Conservation (phyloP, 2,329 filamentous ascomycete species). For the Exophiala xenobiotica region DNA sequence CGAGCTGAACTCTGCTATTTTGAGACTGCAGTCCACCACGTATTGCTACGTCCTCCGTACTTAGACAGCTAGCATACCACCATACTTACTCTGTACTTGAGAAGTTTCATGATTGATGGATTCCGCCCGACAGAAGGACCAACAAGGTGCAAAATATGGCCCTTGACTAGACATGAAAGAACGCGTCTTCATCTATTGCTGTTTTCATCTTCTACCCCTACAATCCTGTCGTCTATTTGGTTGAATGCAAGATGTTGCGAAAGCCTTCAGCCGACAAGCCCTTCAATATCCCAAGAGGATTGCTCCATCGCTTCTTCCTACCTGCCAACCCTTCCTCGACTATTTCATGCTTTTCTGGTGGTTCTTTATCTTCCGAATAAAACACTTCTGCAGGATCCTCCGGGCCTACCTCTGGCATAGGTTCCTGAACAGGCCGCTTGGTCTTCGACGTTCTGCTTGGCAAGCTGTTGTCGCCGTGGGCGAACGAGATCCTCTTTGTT, state of each 20-base stretch:
- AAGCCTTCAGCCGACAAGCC: conserved; percentile 30
- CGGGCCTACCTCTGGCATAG: conserved; percentile 11
- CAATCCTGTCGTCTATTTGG: conserved; percentile 15
- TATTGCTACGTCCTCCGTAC: too few relatives aligned
- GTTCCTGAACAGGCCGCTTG: conserved; percentile 7
- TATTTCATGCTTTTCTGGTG: conserved; percentile 14
- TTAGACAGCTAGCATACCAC: too few relatives aligned
- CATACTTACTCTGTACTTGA: too few relatives aligned
- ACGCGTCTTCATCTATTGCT: neutral
- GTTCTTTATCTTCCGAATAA: conserved; percentile 19
- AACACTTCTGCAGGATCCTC: conserved; percentile 27
- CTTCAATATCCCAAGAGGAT: conserved; percentile 31
- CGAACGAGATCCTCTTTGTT: conserved; percentile 10
- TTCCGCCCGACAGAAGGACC: too few relatives aligned
- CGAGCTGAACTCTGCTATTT: too few relatives aligned
- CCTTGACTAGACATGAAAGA: too few relatives aligned
- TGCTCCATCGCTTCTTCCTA: conserved; percentile 31
- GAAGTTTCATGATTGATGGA: too few relatives aligned
- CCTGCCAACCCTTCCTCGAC: conserved; percentile 18
- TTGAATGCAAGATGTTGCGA: conserved; percentile 30
- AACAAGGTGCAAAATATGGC: too few relatives aligned
- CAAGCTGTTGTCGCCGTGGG: conserved; percentile 6
- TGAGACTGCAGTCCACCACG: too few relatives aligned
- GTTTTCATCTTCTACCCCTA: neutral
- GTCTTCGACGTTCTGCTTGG: conserved; percentile 6